Conservation (phyloP, 2,329 filamentous ascomycete species). For the Ophiostoma pallidulum region DNA sequence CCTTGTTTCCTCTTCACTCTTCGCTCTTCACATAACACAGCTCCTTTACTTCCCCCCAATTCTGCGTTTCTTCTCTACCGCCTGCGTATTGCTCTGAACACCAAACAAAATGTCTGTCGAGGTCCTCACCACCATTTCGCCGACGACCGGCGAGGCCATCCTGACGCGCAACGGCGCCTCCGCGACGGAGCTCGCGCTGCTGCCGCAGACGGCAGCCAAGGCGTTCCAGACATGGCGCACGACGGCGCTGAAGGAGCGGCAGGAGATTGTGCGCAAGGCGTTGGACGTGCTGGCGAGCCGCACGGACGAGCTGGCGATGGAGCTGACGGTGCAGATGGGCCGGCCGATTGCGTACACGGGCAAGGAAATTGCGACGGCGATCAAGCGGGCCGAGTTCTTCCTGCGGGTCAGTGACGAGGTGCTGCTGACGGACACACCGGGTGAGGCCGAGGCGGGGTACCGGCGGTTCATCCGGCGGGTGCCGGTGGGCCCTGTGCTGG, state of each 20-base stretch:
- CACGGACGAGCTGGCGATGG: constrained; percentile 71
- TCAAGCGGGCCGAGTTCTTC: constrained; percentile 77
- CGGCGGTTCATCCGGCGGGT: constrained; percentile 83
- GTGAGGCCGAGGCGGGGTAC: constrained; percentile 79
- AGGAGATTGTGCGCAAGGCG: constrained; percentile 73
- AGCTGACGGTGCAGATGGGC: constrained; percentile 92
- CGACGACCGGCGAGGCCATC: constrained; percentile 76
- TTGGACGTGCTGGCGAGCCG: constrained; percentile 59
- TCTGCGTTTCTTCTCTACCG: background rate
- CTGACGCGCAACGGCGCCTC: constrained; percentile 69
- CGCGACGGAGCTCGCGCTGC: constrained; percentile 54
- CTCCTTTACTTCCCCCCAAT: background rate
- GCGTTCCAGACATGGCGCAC: constrained; percentile 71
- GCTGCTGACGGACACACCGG: constrained; percentile 70
- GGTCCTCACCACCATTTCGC: constrained; percentile 72
- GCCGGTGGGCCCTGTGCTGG: constrained; percentile 75
- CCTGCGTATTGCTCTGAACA: background rate
- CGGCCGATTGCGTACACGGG: constrained; percentile 79
- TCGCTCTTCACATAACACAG: too few relatives aligned
- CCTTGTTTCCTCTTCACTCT: background rate
- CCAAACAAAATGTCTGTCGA: constrained; percentile 47
- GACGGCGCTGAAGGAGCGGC: constrained; percentile 64
- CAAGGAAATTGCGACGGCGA: constrained; percentile 75
- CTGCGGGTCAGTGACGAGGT: constrained; percentile 73
- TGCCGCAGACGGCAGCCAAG: constrained; percentile 62